Percentiles rank a stretch among this genome's conserved stretches.
phyloP scores from a whole-genome alignment of 2,329 filamentous ascomycete species.

The Exophiala sideris region DNA sequence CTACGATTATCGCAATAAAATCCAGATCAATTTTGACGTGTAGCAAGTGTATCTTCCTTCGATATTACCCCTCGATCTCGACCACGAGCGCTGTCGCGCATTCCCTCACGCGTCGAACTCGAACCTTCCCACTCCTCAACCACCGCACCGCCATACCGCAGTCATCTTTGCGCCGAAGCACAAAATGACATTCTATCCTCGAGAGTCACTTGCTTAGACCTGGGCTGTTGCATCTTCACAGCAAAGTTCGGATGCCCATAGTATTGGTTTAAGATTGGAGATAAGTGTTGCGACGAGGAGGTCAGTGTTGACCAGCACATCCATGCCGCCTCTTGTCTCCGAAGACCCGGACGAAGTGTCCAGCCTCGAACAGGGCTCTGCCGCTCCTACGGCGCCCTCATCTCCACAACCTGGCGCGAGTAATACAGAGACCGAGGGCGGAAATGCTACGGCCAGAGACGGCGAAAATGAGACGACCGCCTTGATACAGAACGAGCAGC shows the following conservation, averaged over 20 bases:
- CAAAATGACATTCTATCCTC: neutral
- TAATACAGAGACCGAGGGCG: neutral
- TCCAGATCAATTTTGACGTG: conserved; percentile 15
- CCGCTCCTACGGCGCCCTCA: neutral
- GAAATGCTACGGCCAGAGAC: neutral
- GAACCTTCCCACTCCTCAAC: neutral
- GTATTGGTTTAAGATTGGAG: neutral
- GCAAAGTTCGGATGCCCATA: too few relatives aligned
- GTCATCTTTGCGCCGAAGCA: neutral
- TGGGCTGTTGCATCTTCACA: too few relatives aligned
- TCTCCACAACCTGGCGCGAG: neutral
- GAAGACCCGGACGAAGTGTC: conserved; percentile 11
- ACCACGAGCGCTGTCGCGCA: conserved; percentile 6
- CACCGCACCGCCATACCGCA: neutral
- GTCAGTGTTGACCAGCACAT: neutral
- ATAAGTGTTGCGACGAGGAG: neutral
- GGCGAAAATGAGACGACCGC: neutral
- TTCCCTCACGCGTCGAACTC: conserved; percentile 20
- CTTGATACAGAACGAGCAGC: neutral
- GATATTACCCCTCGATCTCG: neutral
- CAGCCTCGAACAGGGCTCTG: conserved; percentile 4
- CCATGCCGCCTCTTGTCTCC: conserved; percentile 19
- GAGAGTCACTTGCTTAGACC: too few relatives aligned
- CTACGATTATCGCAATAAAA: neutral
- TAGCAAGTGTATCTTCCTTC: conserved; percentile 4